Conservation (phyloP, 192 early-diverging fungal species). For the Mortierella alpina region DNA sequence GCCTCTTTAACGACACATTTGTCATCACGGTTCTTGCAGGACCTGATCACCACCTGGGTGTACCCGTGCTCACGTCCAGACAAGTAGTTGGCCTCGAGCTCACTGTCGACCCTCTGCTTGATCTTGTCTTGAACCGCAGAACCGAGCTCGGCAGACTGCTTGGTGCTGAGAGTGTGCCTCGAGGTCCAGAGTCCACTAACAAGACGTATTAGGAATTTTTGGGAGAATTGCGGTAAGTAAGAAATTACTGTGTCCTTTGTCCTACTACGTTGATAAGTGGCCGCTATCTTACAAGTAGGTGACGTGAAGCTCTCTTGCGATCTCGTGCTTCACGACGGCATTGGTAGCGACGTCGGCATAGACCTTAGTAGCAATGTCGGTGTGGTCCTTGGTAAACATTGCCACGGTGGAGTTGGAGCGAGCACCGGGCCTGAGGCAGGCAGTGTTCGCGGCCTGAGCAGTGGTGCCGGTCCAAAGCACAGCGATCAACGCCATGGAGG, state of each 20-base stretch:
- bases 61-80: neutral
- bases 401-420: neutral
- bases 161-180: neutral
- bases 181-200: neutral
- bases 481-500: neutral
- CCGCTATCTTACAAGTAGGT: neutral
- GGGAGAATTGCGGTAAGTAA: neutral
- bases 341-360: conserved; percentile 1
- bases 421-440: neutral
- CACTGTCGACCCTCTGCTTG: neutral
- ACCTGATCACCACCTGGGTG: neutral
- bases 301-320: neutral
- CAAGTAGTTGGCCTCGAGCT: neutral
- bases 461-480: neutral
- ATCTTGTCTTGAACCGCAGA: neutral
- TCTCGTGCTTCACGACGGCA: neutral
- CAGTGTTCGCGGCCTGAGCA: neutral
- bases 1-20: neutral
- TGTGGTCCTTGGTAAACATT: conserved; percentile 3
- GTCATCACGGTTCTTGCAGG: neutral
- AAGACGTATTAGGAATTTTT: neutral
- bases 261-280: neutral
- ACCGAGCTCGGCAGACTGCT: neutral
- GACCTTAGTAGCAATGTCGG: conserved; percentile 1
- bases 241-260: neutral